Evolutionary conservation across 2,329 filamentous ascomycete genomes (phyloP).

Genomic region (Paraconiothyrium sp.): DNA sequence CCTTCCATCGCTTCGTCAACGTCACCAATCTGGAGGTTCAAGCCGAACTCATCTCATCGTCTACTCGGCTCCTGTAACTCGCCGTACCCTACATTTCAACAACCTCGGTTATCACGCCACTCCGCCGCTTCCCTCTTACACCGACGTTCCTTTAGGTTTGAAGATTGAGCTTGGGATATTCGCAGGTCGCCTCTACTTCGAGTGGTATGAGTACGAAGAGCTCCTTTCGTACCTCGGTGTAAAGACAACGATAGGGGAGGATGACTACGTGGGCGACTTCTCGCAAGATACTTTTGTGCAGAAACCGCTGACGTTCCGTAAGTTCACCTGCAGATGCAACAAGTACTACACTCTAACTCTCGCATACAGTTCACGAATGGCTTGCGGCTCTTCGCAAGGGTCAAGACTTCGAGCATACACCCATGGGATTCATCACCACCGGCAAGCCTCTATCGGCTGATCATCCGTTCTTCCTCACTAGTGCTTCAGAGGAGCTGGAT

Average conservation of each 20-base stretch:
- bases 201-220: constrained; percentile 55
- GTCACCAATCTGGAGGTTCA: neutral
- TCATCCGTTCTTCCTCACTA: constrained; percentile 62
- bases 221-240: constrained; percentile 40
- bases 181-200: constrained; percentile 69
- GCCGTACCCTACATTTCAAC: constrained; percentile 69
- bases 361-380: constrained; percentile 64
- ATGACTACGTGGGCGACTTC: constrained; percentile 14
- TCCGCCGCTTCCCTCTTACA: constrained; percentile 56
- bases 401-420: constrained; percentile 67
- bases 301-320: constrained; percentile 41
- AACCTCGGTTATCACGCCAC: constrained; percentile 62
- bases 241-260: neutral
- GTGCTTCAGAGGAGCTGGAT: neutral
- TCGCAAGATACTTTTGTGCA: constrained; percentile 27
- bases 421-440: constrained; percentile 66
- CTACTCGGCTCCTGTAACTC: constrained; percentile 69
- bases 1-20: constrained; percentile 55
- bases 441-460: constrained; percentile 59
- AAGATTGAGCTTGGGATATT: constrained; percentile 68
- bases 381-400: constrained; percentile 63
- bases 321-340: neutral
- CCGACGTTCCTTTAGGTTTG: constrained; percentile 62
- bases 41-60: constrained; percentile 59
- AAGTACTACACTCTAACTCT: neutral